Conservation (phyloP, 2,329 filamentous ascomycete species). For the Pestalotiopsis sp. region DNA sequence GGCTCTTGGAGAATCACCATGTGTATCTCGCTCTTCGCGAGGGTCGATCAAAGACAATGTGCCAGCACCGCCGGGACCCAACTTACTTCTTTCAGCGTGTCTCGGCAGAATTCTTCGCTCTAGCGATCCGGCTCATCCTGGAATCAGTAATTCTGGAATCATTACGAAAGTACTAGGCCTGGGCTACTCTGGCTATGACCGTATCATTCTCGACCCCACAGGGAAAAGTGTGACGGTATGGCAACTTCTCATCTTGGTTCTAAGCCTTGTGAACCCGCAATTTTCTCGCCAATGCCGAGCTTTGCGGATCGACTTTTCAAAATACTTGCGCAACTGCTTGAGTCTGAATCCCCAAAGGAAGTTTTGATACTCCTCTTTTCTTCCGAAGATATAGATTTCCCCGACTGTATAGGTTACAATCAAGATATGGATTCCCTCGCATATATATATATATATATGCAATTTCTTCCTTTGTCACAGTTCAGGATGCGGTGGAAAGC, state of each 20-base stretch:
- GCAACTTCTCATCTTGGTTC: background rate
- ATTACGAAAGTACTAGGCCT: background rate
- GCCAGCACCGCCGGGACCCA: background rate
- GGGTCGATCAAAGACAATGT: background rate
- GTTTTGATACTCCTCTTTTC: background rate
- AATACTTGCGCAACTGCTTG: background rate
- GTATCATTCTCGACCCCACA: accelerated
- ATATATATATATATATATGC: too few species aligned
- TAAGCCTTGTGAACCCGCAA: background rate
- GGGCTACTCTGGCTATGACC: background rate
- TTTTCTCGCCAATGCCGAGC: background rate
- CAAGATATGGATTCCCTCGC: too few species aligned
- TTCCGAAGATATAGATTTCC: too few species aligned
- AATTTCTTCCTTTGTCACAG: background rate
- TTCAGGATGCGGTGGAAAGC: background rate
- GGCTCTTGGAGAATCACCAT: background rate
- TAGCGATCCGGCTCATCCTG: background rate
- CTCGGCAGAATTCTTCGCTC: background rate
- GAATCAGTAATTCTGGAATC: background rate
- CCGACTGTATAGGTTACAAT: too few species aligned
- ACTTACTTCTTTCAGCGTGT: background rate
- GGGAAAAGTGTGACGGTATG: background rate
- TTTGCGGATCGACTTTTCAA: background rate
- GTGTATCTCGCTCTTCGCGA: background rate
- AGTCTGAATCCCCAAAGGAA: background rate